These are phyloP conservation scores for Penicillium soppii DNA, from an alignment of 495 filamentous ascomycete genomes.

Conservation along the genomic window DNA sequence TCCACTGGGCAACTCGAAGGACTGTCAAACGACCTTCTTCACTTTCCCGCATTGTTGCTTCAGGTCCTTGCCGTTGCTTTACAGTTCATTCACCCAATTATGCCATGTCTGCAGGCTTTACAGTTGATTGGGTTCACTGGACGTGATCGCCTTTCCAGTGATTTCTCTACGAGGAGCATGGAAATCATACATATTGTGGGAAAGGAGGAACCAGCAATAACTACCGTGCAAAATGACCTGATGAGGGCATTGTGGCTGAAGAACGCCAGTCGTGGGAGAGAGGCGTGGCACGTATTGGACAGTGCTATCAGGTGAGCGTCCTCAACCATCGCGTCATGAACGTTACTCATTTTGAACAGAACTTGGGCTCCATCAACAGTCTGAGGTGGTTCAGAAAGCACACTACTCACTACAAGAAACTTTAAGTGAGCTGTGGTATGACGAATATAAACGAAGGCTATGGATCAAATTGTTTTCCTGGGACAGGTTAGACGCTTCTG, in stretches of 20 bases:
- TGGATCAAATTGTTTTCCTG: conserved; percentile 2
- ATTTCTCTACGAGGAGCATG: neutral
- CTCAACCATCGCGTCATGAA: neutral
- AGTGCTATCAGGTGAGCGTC: neutral
- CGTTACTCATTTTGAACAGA: neutral
- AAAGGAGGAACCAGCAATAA: neutral
- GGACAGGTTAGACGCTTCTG: neutral
- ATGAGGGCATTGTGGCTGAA: conserved; percentile 3
- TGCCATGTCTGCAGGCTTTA: neutral
- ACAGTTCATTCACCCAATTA: neutral
- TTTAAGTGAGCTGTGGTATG: neutral
- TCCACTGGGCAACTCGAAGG: neutral
- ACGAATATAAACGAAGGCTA: conserved; percentile 4
- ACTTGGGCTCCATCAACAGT: conserved; percentile 1
- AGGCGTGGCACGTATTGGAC: conserved; percentile 1
- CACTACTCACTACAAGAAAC: neutral
- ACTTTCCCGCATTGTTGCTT: neutral
- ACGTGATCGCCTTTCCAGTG: neutral
- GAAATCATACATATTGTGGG: neutral
- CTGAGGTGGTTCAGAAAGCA: neutral
- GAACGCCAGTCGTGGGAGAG: conserved; percentile 1
- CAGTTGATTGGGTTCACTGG: neutral
- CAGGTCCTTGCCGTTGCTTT: conserved; percentile 6
- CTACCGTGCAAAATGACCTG: neutral
- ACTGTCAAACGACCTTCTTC: neutral